Conservation (phyloP, 1,284 basidiomycete species). For the Apiotrichum siamense region DNA sequence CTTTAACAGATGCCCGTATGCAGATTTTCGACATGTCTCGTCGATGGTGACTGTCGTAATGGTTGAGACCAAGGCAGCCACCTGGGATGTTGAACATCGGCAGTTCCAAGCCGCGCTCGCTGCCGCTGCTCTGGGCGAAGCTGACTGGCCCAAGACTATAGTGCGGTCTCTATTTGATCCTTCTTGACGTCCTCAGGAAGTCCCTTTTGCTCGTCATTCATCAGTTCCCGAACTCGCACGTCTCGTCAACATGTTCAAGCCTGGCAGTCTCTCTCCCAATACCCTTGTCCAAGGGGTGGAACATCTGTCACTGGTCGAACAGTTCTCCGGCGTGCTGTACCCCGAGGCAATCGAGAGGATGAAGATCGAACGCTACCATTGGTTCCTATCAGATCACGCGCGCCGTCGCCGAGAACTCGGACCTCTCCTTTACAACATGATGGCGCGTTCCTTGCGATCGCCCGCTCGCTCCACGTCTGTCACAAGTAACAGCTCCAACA, state of each 20-base stretch:
- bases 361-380: no score
- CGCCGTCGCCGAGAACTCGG: no score
- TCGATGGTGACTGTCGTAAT: no score
- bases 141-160: constrained; percentile 37
- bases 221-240: constrained; percentile 71
- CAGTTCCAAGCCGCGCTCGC: constrained; percentile 19
- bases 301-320: no score
- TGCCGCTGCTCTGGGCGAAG: constrained; percentile 21
- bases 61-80: constrained; percentile 53
- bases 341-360: no score
- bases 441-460: no score
- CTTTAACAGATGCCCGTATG: constrained; percentile 53
- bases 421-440: no score
- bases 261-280: constrained; percentile 68
- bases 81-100: constrained; percentile 34
- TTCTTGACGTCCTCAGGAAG: constrained; percentile 53
- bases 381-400: no score
- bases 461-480: no score
- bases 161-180: constrained; percentile 21
- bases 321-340: no score
- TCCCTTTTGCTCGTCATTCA: constrained; percentile 78
- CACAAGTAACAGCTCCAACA: no score
- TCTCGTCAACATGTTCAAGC: constrained; percentile 73
- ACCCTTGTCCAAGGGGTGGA: constrained; percentile 64
- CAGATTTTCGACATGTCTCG: constrained; percentile 23